Conservation (phyloP, 2,329 filamentous ascomycete genomes). For the Scedosporium boydii region DNA sequence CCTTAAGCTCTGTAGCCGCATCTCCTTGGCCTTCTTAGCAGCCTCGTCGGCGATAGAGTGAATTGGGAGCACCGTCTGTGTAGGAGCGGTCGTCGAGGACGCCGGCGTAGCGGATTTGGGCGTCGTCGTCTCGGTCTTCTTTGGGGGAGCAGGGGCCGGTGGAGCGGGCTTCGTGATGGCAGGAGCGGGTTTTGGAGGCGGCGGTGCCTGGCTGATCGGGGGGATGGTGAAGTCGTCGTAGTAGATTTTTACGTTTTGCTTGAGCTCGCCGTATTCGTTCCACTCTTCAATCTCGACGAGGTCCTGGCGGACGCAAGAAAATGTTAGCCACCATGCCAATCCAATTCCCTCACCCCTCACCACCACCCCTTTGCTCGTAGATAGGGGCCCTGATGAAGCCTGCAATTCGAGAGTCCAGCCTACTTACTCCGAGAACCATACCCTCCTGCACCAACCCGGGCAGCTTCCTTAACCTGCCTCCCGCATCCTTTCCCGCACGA, state of each 20-base stretch:
- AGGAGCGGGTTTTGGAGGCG: constrained; percentile 16
- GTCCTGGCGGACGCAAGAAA: constrained; percentile 49
- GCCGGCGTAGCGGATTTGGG: background rate
- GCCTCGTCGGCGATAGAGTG: constrained; percentile 55
- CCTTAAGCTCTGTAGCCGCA: constrained; percentile 41
- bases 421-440: constrained; percentile 70
- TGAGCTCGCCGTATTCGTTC: constrained; percentile 97
- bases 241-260: constrained; percentile 68
- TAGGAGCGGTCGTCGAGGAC: constrained; percentile 10
- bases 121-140: background rate
- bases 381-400: too few species aligned
- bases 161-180: constrained; percentile 17
- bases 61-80: constrained; percentile 28
- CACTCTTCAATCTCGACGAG: constrained; percentile 93
- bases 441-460: constrained; percentile 85
- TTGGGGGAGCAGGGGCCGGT: constrained; percentile 14
- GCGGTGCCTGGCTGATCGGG: constrained; percentile 31
- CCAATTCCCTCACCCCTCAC: background rate
- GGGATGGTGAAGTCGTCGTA: constrained; percentile 54
- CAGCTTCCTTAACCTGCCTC: constrained; percentile 61
- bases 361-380: background rate
- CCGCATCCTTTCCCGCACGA: constrained; percentile 63
- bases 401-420: too few species aligned
- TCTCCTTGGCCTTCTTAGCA: constrained; percentile 53
- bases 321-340: background rate